Evolutionary conservation across 2,329 filamentous ascomycete genomes (phyloP).

Genomic region (Scytalidium lignicola): DNA sequence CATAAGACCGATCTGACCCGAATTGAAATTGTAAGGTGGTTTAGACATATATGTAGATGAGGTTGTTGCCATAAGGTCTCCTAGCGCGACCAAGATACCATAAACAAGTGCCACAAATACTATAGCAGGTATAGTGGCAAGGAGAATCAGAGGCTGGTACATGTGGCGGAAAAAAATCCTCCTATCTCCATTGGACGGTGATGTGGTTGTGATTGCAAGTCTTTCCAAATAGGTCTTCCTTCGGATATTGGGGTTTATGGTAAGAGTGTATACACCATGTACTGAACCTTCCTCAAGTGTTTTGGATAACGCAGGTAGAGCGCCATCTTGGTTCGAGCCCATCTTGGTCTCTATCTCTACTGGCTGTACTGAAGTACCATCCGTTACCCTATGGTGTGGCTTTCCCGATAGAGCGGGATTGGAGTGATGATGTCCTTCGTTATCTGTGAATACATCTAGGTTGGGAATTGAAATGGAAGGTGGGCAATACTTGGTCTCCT

Average conservation of each 20-base stretch:
- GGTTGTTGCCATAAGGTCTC: slow-evolving; percentile 32
- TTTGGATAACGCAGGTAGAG: no score
- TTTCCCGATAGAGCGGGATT: no score
- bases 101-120: slow-evolving; percentile 31
- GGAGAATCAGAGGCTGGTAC: slow-evolving; percentile 31
- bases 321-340: no score
- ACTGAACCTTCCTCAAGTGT: not conserved
- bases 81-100: slow-evolving; percentile 32
- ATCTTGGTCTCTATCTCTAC: no score
- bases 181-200: slow-evolving; percentile 18
- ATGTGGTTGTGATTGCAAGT: slow-evolving; percentile 29
- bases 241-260: no score
- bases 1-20: slow-evolving; percentile 33
- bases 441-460: no score
- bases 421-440: no score
- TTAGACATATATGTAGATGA: slow-evolving; percentile 31
- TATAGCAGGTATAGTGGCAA: slow-evolving; percentile 35
- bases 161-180: slow-evolving; percentile 31
- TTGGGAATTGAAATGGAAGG: no score
- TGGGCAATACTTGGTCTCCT: slow-evolving; percentile 32
- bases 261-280: slow-evolving; percentile 7
- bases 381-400: no score
- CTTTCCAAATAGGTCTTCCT: slow-evolving; percentile 38
- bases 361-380: no score
- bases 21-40: slow-evolving; percentile 35